Conservation (phyloP, 202 grass and related monocot genomes). For the Hordeum pubiflorum region DNA sequence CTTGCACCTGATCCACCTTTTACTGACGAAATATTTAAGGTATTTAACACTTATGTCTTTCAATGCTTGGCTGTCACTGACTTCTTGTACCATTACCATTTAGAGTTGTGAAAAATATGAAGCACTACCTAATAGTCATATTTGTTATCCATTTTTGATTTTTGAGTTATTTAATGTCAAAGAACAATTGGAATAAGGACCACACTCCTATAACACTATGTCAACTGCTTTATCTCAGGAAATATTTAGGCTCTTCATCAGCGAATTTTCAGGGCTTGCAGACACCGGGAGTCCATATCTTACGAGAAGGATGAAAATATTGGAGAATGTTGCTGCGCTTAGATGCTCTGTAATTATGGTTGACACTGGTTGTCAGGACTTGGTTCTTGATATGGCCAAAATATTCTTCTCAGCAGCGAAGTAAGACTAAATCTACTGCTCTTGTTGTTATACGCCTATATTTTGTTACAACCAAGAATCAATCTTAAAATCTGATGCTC, state of each 20-base stretch:
- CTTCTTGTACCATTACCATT: not conserved
- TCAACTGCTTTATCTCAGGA: conserved; percentile 53
- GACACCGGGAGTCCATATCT: conserved; percentile 82
- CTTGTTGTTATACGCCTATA: conserved; percentile 13
- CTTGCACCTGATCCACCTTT: conserved; percentile 90
- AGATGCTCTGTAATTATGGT: conserved; percentile 86
- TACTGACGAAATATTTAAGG: conserved; percentile 80
- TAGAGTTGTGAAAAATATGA: not conserved
- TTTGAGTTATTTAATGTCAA: conserved; percentile 1
- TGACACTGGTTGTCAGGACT: conserved; percentile 69
- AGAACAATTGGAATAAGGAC: not conserved
- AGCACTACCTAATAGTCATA: conserved; percentile 4
- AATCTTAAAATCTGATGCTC: not conserved
- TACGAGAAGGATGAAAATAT: conserved; percentile 87
- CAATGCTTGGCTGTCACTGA: not conserved
- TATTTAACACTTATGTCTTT: conserved; percentile 29
- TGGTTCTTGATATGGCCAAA: conserved; percentile 84
- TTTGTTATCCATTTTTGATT: conserved; percentile 4
- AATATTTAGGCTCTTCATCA: conserved; percentile 88
- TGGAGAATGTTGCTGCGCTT: conserved; percentile 77
- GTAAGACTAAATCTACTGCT: conserved; percentile 35
- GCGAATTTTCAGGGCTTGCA: conserved; percentile 66
- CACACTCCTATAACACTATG: conserved; percentile 4
- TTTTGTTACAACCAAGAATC: conserved; percentile 9
- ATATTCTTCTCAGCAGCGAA: conserved; percentile 70